phyloP scores from a whole-genome alignment of 176 grass and related monocot genomes.

The Canna indica region DNA sequence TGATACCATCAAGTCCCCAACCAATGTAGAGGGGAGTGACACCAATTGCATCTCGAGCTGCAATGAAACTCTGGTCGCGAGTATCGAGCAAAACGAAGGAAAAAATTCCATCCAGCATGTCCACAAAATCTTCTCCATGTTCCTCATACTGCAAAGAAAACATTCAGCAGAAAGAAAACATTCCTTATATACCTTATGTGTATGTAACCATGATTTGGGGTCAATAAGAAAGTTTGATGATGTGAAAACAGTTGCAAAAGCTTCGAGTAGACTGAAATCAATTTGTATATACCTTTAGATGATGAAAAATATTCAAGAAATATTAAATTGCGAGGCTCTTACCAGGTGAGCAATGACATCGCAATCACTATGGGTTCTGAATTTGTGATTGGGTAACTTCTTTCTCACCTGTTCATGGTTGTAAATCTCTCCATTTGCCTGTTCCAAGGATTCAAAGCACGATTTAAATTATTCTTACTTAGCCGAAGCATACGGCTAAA shows the following conservation, averaged over 20 bases:
- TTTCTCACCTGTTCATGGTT: constrained; percentile 84
- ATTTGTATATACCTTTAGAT: too few relatives aligned
- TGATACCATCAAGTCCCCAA: constrained; percentile 75
- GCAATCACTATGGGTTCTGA: constrained; percentile 89
- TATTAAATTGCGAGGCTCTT: too few relatives aligned
- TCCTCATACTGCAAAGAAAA: constrained; percentile 60
- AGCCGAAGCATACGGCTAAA: not conserved
- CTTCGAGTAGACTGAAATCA: too few relatives aligned
- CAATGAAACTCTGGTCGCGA: constrained; percentile 60
- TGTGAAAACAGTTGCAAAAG: too few relatives aligned
- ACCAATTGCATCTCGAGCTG: constrained; percentile 84
- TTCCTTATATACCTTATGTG: too few relatives aligned
- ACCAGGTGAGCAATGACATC: constrained; percentile 93
- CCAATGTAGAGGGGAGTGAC: constrained; percentile 95
- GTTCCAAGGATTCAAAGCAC: too few relatives aligned
- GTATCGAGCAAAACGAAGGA: constrained; percentile 75
- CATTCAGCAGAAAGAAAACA: too few relatives aligned
- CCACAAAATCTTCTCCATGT: constrained; percentile 75
- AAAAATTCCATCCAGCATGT: constrained; percentile 96
- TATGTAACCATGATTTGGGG: too few relatives aligned
- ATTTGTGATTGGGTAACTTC: constrained; percentile 48
- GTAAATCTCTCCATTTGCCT: constrained; percentile 96
- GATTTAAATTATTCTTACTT: too few relatives aligned
- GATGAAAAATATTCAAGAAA: too few relatives aligned
- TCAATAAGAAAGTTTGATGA: too few relatives aligned